Evolutionary conservation across 495 filamentous ascomycete genomes (phyloP).

Genomic region (Lophiostoma macrostomum): DNA sequence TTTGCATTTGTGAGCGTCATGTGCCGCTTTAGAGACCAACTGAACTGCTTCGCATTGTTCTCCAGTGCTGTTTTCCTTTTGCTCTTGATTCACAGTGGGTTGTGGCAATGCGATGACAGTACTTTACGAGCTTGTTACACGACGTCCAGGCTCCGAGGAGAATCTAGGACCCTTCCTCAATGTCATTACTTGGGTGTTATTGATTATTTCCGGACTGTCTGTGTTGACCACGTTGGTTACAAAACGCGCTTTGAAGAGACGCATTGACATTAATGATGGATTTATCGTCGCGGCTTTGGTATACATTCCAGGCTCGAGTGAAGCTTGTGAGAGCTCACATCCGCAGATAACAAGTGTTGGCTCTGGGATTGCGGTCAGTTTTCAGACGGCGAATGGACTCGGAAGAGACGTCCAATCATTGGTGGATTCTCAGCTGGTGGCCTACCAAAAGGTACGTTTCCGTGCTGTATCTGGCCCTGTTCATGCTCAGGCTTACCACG

Average conservation of each 20-base stretch:
- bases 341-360: conserved; percentile 18
- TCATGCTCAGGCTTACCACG: background rate
- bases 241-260: conserved; percentile 19
- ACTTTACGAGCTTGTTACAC: conserved; percentile 7
- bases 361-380: conserved; percentile 22
- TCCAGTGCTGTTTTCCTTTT: too few relatives aligned
- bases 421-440: conserved; percentile 7
- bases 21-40: too few relatives aligned
- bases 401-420: conserved; percentile 14
- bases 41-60: too few relatives aligned
- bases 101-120: conserved; percentile 21
- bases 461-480: conserved; percentile 8
- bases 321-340: conserved; percentile 1
- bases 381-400: conserved; percentile 22
- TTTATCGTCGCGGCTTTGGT: conserved; percentile 27
- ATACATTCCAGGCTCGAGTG: background rate
- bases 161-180: conserved; percentile 23
- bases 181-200: conserved; percentile 25
- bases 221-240: conserved; percentile 23
- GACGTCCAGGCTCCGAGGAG: conserved; percentile 11
- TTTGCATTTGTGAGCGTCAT: too few relatives aligned
- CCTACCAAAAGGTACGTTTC: conserved; percentile 27
- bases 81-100: background rate
- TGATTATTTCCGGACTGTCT: conserved; percentile 20
- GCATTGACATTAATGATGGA: conserved; percentile 22